These are phyloP conservation scores for Epithele typhae DNA, from an alignment of 768 basidiomycete genomes.

Conservation along the genomic window DNA sequence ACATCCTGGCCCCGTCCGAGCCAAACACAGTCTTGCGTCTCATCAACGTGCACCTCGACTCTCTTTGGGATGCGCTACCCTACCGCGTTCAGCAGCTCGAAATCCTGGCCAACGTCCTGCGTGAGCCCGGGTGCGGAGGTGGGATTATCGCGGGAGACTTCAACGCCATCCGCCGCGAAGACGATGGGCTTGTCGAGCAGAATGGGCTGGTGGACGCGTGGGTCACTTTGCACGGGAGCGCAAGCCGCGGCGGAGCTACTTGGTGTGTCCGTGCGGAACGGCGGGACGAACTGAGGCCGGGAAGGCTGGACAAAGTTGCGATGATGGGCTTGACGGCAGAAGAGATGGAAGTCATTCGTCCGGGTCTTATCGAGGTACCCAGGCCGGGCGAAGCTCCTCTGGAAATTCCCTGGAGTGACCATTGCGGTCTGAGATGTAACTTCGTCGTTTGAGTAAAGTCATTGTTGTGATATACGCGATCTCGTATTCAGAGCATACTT, in stretches of 20 bases:
- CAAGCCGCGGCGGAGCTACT: constrained; percentile 28
- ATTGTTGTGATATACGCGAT: too few relatives aligned
- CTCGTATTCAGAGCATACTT: too few relatives aligned
- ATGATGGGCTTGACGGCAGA: constrained; percentile 31
- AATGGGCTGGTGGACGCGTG: constrained; percentile 39
- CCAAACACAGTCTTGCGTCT: constrained; percentile 26
- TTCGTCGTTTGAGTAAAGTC: too few relatives aligned
- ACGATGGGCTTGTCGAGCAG: constrained; percentile 32
- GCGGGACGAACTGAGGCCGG: constrained; percentile 24
- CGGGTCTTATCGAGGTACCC: too few relatives aligned
- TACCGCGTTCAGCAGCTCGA: constrained; percentile 22
- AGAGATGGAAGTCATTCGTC: constrained; percentile 32
- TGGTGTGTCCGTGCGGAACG: constrained; percentile 37
- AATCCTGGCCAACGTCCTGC: constrained; percentile 32
- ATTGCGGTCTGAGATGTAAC: constrained; percentile 37
- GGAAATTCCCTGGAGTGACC: constrained; percentile 32
- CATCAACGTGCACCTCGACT: constrained; percentile 37
- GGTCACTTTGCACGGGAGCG: constrained; percentile 32
- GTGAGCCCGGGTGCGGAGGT: constrained; percentile 36
- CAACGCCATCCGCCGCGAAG: constrained; percentile 37
- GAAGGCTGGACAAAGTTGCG: constrained; percentile 30
- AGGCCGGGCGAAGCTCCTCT: too few relatives aligned
- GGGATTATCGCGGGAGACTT: constrained; percentile 46
- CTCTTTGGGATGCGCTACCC: constrained; percentile 17
- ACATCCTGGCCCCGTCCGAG: constrained; percentile 27